Conservation (phyloP, 805 yeast genomes). For the Kuraishia molischiana region DNA sequence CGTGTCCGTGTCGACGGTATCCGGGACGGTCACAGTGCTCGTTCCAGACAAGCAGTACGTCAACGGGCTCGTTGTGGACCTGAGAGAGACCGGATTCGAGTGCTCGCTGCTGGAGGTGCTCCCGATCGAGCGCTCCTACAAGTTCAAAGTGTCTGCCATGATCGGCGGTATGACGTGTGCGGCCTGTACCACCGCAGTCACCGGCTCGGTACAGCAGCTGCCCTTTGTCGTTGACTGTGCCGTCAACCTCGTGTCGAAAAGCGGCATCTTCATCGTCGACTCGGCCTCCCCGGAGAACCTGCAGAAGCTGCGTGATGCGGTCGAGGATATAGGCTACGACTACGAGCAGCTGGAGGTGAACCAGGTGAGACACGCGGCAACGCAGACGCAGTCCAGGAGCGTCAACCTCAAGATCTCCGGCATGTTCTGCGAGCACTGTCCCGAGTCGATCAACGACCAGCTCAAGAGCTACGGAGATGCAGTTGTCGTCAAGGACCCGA, state of each 20-base stretch:
- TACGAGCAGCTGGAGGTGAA: conserved; percentile 35
- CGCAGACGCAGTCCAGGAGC: conserved; percentile 40
- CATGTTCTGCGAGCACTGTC: conserved; percentile 67
- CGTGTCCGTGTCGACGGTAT: conserved; percentile 34
- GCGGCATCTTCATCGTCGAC: conserved; percentile 52
- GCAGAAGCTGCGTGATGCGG: conserved; percentile 32
- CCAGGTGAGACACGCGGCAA: conserved; percentile 35
- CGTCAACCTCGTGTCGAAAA: conserved; percentile 49
- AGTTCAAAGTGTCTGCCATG: conserved; percentile 44
- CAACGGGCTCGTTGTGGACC: conserved; percentile 33
- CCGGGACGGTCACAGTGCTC: conserved; percentile 42
- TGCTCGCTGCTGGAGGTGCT: conserved; percentile 47
- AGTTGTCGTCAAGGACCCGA: conserved; percentile 42
- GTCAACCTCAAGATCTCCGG: conserved; percentile 50
- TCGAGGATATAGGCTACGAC: conserved; percentile 64
- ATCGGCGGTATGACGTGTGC: conserved; percentile 74
- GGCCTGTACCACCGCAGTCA: conserved; percentile 50
- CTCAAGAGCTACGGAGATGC: conserved; percentile 46
- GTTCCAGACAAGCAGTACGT: conserved; percentile 43
- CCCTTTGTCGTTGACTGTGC: conserved; percentile 44
- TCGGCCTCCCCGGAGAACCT: conserved; percentile 24
- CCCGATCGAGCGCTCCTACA: conserved; percentile 41
- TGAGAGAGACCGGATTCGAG: conserved; percentile 37
- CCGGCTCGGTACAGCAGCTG: conserved; percentile 32
- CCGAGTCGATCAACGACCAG: conserved; percentile 39